phyloP scores from a whole-genome alignment of 2,329 filamentous ascomycete species.

The Dactylonectria macrodidyma region DNA sequence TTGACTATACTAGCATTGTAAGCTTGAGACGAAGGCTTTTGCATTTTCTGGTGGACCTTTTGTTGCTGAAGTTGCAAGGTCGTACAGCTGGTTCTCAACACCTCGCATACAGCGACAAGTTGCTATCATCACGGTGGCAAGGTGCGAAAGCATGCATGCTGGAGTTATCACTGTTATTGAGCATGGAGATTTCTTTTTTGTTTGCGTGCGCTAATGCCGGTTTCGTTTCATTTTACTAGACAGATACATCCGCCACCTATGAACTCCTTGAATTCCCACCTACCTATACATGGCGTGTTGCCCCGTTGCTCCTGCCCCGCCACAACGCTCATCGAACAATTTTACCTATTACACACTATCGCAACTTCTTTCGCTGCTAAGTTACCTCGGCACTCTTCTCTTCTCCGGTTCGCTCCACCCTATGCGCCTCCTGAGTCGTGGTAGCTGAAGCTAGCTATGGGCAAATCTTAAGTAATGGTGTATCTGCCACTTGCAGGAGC shows the following conservation, averaged over 20 bases:
- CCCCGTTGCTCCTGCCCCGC: slow-evolving; percentile 16
- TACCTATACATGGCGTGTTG: slow-evolving; percentile 13
- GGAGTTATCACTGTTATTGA: not conserved
- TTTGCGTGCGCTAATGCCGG: not conserved
- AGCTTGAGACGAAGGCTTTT: not conserved
- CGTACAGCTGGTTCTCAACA: not conserved
- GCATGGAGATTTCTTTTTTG: not conserved
- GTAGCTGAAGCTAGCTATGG: not conserved
- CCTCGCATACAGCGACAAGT: not conserved
- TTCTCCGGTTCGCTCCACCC: not conserved
- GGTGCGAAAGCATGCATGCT: not conserved
- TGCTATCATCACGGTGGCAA: not conserved
- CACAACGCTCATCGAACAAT: slow-evolving; percentile 31
- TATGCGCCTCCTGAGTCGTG: not conserved
- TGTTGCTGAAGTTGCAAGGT: not conserved
- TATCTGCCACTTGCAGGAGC: slow-evolving; percentile 87
- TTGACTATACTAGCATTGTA: not conserved
- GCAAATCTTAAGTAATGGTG: slow-evolving; percentile 78
- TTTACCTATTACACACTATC: slow-evolving; percentile 7
- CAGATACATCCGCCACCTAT: slow-evolving; percentile 16
- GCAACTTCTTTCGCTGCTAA: not conserved
- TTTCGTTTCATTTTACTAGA: slow-evolving; percentile 26
- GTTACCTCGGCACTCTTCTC: not conserved
- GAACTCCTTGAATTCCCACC: slow-evolving; percentile 8
- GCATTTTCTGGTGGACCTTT: not conserved